Evolutionary conservation across 2,329 filamentous ascomycete genomes (phyloP), one percentile per base, ranked within the genome.

Genomic region (Cryoendolithus antarcticus): DNA sequence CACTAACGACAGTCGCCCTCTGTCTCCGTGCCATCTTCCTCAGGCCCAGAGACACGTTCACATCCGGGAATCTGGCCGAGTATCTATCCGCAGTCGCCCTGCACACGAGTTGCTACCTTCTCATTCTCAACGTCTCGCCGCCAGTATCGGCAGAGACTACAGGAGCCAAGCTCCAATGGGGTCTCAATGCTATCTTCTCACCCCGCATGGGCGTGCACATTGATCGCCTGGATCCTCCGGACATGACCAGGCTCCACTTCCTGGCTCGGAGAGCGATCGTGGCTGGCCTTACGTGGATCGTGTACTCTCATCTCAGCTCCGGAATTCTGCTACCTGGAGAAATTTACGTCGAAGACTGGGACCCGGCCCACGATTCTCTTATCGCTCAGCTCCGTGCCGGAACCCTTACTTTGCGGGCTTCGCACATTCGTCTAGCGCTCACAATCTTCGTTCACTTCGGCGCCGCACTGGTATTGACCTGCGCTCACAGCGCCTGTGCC

Each of bases 71-170:
- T 13, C 37, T 30, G 9, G 38, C 38, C n/a, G 38, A 40, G 30
- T 40, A 40, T 31, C 35, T 36, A 30, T 40, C 37, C 34, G 38
- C 34, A 12, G 12, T 40, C 6, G 34, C 38, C 9, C 37, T 40
- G 12, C 38, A 40, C 21, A 36, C 38, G 6, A 36, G 33, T 15
- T 36, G 38, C 30, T 40, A 40, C 34, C 34, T 40, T 10, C 21
- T 40, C 7, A 30, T 40, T 4, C 38, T 40, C 2, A 32, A 40
- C 30, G 19, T 32, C 3, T 32, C 15, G 12, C 34, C 38, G 4
- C 38, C 38, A 1, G 4, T 34, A 11, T 29, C 28, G 4, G 30
- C 37, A 6, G 33, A 12, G 9, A 15, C 15, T 9, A 13, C 38
- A 3, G n/a, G 27, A 21, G 12, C 32, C 6, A 40, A 37, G 10